Conservation (phyloP, 164 flowering plant species). For the Macadamia integrifolia region DNA sequence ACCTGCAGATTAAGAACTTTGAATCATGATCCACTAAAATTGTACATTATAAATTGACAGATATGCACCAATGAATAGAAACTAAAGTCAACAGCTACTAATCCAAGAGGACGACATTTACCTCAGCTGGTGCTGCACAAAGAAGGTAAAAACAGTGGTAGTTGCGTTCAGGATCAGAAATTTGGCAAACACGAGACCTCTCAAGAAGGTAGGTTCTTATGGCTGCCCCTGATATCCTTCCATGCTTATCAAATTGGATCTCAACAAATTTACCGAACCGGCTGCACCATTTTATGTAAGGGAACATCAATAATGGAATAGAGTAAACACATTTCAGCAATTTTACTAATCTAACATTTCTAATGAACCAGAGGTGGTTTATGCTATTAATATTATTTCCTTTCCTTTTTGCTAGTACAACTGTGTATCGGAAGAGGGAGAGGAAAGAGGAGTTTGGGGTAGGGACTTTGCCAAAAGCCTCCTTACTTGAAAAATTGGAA, state of each 20-base stretch:
- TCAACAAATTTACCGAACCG: constrained; percentile 94
- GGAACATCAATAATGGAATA: constrained; percentile 11
- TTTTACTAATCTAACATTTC: background rate
- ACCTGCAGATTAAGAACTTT: constrained; percentile 33
- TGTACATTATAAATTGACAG: constrained; percentile 4
- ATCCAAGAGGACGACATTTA: constrained; percentile 13
- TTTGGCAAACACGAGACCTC: constrained; percentile 91
- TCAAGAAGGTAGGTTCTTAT: constrained; percentile 83
- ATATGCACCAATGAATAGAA: background rate
- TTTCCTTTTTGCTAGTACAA: background rate
- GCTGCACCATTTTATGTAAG: constrained; percentile 34
- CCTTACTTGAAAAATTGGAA: background rate
- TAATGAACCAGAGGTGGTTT: background rate
- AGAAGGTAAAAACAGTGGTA: constrained; percentile 85
- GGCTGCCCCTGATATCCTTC: constrained; percentile 88
- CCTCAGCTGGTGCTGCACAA: constrained; percentile 84
- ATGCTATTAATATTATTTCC: no score
- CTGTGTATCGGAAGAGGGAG: background rate
- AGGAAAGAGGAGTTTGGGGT: background rate
- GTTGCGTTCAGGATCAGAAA: constrained; percentile 86
- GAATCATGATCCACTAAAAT: background rate
- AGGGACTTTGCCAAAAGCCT: background rate
- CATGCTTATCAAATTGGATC: constrained; percentile 71
- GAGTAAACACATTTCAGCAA: background rate
- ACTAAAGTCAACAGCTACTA: background rate